Conservation (phyloP, 192 early-diverging fungal species). For the Gonapodya sp. region DNA sequence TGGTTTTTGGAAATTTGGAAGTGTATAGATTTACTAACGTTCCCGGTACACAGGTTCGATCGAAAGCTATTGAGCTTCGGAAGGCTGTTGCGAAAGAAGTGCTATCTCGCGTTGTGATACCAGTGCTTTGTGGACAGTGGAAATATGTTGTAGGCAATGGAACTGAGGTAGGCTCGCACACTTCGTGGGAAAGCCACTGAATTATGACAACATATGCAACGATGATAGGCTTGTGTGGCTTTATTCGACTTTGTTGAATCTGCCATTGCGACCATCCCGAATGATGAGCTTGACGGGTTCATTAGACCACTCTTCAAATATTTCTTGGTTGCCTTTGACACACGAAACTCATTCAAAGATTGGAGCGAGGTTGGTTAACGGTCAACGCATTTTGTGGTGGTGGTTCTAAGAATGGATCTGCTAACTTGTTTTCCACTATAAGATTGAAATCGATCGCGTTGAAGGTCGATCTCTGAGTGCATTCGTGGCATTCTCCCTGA, state of each 20-base stretch:
- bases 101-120: conserved; percentile 37
- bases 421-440: not conserved
- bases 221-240: not conserved
- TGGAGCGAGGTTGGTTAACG: not conserved
- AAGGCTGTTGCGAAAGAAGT: conserved; percentile 26
- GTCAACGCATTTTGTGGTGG: conserved; percentile 7
- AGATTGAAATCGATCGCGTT: conserved; percentile 27
- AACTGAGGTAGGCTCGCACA: not conserved
- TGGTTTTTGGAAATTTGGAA: too few species aligned
- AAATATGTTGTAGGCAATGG: not conserved
- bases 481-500: conserved; percentile 75
- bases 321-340: not conserved
- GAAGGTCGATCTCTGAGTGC: conserved; percentile 63
- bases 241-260: not conserved
- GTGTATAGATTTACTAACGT: too few species aligned
- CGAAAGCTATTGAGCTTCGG: not conserved
- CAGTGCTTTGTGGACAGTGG: conserved; percentile 22
- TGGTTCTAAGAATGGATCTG: not conserved
- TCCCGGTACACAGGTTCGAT: not conserved
- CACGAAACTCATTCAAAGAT: not conserved
- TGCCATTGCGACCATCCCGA: not conserved
- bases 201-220: not conserved
- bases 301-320: not conserved
- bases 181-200: not conserved
- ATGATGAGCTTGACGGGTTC: not conserved